Evolutionary conservation across 1,284 basidiomycete species (phyloP).

Genomic region (Boletus semigastroideus): DNA sequence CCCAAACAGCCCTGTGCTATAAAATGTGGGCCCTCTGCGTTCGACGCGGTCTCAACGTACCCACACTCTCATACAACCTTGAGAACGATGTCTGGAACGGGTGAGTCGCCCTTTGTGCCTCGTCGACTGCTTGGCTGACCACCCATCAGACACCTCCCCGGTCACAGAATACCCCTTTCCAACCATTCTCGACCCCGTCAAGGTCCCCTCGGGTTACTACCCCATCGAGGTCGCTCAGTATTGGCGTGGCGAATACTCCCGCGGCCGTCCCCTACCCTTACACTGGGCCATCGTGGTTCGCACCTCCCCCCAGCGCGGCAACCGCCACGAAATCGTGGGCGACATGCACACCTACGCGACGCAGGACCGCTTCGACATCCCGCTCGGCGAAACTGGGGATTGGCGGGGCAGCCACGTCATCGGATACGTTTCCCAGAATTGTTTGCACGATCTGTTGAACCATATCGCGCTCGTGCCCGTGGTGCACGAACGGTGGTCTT

Average conservation of each 20-base stretch:
- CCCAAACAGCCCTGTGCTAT: too few relatives aligned
- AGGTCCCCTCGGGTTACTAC: constrained; percentile 17
- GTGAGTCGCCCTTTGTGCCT: too few relatives aligned
- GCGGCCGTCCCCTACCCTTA: constrained; percentile 16
- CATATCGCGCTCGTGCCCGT: constrained; percentile 14
- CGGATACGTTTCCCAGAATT: constrained; percentile 13
- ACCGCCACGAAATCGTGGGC: constrained; percentile 28
- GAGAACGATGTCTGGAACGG: too few relatives aligned
- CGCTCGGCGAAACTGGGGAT: not conserved
- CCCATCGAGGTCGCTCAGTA: constrained; percentile 30
- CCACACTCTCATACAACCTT: too few relatives aligned
- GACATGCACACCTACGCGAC: constrained; percentile 23
- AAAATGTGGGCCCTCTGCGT: too few relatives aligned
- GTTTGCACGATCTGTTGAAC: constrained; percentile 7
- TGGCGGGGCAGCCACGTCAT: constrained; percentile 17
- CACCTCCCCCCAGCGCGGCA: constrained; percentile 16
- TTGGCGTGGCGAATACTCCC: constrained; percentile 25
- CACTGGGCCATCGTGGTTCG: constrained; percentile 30
- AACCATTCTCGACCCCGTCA: constrained; percentile 18
- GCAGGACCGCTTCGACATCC: constrained; percentile 15
- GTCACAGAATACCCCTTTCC: constrained; percentile 1
- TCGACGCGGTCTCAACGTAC: too few relatives aligned
- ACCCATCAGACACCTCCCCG: too few relatives aligned
- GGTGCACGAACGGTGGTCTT: constrained; percentile 2
- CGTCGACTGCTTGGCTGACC: too few relatives aligned